Evolutionary conservation across 768 basidiomycete genomes (phyloP), one percentile per base, ranked within the genome.

Genomic region (Rhodosporidiobolus odoratus): DNA sequence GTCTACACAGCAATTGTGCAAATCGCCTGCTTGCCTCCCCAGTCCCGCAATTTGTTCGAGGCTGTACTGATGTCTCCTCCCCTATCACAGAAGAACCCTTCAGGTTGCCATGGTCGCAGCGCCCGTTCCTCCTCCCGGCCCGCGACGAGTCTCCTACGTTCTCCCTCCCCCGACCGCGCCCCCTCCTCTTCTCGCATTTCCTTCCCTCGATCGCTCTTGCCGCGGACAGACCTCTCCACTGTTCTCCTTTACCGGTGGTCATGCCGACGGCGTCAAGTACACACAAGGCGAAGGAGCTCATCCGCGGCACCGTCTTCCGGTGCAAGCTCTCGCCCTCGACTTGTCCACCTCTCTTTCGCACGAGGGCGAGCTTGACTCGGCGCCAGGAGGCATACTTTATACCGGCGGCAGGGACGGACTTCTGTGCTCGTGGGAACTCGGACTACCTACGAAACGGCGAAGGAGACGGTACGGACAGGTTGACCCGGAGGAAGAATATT

Each of bases 321-420:
- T 78, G 4, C 67, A 75, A 32, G 73, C 72, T 2, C 69, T 78
- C 58, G 77, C 74, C 2, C 61, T 78, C 60, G 77, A 78, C 62
- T 45, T 74, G 15, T 72, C 70, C 23, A 78, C 77, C 25, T 53
- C 62, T 9, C 63, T 65, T 30, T 61, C 52, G 41, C 66, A 52
- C 47, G 58, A 63, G 37, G 67, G 65, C 9, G 72, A 68, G 23
- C 41, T 45, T 34, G 66, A 70, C 32, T 40, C 59, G 32, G 27
- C 58, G 23, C 75, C 75, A 0, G 63, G 65, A 25, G 77, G 77
- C 0, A 72, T 78, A 32, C 67, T 78, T 19, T 76, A 76, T 59
- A 76, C 75, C 0, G 77, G 74, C 10, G 77, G 75, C 0, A 32
- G 76, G 23, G 77, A 78, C 54, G 77, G 77, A 4, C 59, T 76